phyloP scores from a whole-genome alignment of 306 rosid genomes.

The Rosa rugosa region DNA sequence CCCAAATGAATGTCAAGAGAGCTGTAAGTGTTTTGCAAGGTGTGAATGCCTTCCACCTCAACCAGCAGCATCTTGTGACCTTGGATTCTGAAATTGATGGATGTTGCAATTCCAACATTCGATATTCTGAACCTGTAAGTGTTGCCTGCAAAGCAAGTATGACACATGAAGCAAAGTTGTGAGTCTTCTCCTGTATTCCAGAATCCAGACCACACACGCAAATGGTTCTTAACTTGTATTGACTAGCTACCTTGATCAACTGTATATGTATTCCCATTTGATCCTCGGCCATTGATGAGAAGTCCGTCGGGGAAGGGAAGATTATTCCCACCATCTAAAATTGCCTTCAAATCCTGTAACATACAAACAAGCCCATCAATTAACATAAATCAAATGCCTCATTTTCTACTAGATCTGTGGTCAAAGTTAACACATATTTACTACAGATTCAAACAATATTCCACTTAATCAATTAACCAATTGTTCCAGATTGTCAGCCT shows the following conservation, averaged over 20 bases:
- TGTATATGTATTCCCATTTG: conserved; percentile 49
- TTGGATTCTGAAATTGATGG: conserved; percentile 81
- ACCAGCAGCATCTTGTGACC: conserved; percentile 76
- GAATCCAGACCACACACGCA: conserved; percentile 8
- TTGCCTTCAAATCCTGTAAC: conserved; percentile 70
- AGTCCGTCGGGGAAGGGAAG: conserved; percentile 90
- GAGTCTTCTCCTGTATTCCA: not conserved
- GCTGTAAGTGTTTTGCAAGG: conserved; percentile 67
- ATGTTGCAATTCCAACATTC: conserved; percentile 73
- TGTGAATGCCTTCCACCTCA: conserved; percentile 92
- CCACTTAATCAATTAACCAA: not conserved
- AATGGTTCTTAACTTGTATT: not conserved
- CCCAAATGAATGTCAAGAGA: conserved; percentile 90
- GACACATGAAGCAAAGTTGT: conserved; percentile 5
- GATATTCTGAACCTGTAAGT: conserved; percentile 79
- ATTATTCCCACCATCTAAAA: conserved; percentile 69
- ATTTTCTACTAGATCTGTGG: not conserved
- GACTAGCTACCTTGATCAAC: conserved; percentile 69
- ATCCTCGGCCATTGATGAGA: conserved; percentile 73
- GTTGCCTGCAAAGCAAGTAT: conserved; percentile 55
- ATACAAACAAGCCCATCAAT: not conserved
- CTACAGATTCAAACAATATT: not conserved
- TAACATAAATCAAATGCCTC: not conserved
- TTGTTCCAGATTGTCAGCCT: not conserved
- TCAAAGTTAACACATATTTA: not conserved